Base-by-base conservation (phyloP, 1,139 yeast genomes). In the Yarrowia galli region DNA sequence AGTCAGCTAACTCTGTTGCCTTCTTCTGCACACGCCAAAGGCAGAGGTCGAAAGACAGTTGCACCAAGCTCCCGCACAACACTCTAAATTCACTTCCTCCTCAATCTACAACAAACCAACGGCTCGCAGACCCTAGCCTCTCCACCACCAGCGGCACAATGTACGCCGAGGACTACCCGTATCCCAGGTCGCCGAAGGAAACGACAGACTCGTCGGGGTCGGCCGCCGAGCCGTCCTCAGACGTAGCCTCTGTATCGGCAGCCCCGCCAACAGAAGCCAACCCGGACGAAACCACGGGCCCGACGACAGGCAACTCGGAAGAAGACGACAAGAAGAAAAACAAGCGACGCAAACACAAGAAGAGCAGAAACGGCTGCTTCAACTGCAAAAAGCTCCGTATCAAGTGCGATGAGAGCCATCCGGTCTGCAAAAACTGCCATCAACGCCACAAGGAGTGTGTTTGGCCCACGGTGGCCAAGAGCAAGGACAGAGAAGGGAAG, bases 331-430 rank as follows among this genome's bases (percentile, higher is more conserved):
- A 48, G 46, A 46, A 46, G 66, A 61, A 61, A 35, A 61, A 61
- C 66, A 86, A 86, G 76, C 81, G 96, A 68, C 88, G 88, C 75
- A 89, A 87, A 76, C 97, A 91, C 74, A 89, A 87, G 70, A 91
- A 91, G 77, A 88, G 95, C 43, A 82, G 93, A 69, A 85, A 84
- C 69, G 97, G 97, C 0, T 91, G 97, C 76, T 83, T 86, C 66
- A 89, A 92, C 8, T 91, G 97, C 77, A 91, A 91, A 75, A 83
- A 84, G 73, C 82, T 96, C 75, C 80, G 97, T 69, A 93, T 91
- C 67, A 91, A 91, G 69, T 91, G 97, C 80, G 96, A 91, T 75
- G 97, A 91, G 75, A 79, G 79, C 0, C 85, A 84, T 72, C 97
- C 97, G 0, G 74, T 79, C 18, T 91, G 97, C 75, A 79, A 79